Percentiles rank a stretch among this genome's conserved stretches.
Conservation (phyloP, 768 basidiomycete species). For the Aureoboletus auriporus region DNA sequence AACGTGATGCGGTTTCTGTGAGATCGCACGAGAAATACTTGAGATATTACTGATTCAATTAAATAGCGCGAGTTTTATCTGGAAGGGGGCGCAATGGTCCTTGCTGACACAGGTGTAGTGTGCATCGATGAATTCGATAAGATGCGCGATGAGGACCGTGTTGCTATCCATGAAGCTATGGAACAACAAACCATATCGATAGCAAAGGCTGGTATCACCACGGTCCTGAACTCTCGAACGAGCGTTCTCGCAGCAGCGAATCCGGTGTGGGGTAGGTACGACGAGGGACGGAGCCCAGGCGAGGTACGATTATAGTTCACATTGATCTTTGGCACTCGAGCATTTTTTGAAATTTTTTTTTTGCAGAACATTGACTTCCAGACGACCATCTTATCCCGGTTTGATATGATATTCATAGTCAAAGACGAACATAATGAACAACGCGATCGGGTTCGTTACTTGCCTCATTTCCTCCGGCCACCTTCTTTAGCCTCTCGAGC, state of each 20-base stretch:
- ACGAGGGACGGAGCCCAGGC: slow-evolving; percentile 93
- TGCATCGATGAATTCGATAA: slow-evolving; percentile 99
- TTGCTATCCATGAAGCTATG: slow-evolving; percentile 99
- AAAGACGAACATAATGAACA: slow-evolving; percentile 96
- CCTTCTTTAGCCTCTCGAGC: slow-evolving; percentile 1
- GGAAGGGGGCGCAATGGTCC: slow-evolving; percentile 98
- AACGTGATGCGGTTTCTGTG: slow-evolving; percentile 88
- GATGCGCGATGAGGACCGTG: slow-evolving; percentile 98
- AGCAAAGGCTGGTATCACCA: slow-evolving; percentile 98
- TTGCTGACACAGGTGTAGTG: slow-evolving; percentile 96
- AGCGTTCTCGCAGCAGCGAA: slow-evolving; percentile 97
- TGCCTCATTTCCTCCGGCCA: background rate
- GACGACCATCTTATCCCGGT: slow-evolving; percentile 95
- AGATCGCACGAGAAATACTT: slow-evolving; percentile 23
- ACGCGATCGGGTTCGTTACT: slow-evolving; percentile 70
- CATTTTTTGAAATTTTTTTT: background rate
- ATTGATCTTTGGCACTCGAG: background rate
- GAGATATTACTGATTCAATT: slow-evolving; percentile 4
- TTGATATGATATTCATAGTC: slow-evolving; percentile 99
- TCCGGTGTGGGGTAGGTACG: slow-evolving; percentile 96
- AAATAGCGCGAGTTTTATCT: slow-evolving; percentile 93
- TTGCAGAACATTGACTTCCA: slow-evolving; percentile 90
- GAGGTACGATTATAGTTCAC: slow-evolving; percentile 49
- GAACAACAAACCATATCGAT: slow-evolving; percentile 99
- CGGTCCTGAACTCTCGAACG: slow-evolving; percentile 92